Base-by-base conservation (phyloP, 208 protist genomes). In the Crithidia thermophila region DNA sequence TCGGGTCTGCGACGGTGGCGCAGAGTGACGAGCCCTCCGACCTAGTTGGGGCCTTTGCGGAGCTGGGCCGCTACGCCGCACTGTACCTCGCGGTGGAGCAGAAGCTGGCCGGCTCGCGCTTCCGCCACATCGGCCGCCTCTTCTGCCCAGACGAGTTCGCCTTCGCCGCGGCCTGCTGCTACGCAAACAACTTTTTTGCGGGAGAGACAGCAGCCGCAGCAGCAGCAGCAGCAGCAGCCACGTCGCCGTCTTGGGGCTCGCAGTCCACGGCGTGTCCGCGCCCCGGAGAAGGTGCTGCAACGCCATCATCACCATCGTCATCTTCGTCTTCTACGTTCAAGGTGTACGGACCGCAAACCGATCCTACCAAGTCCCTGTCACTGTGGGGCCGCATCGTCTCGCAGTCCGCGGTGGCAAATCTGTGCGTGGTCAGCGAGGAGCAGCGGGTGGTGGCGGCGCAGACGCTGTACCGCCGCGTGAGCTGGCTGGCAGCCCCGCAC, bases 111-210 rank as follows among this genome's bases (percentile, higher is more conserved):
- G 46, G 21, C 21, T 84, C 79, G 21, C 68, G 62, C 20, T 84
- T 85, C 42, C 70, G 76, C 9, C 65, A 60, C 25, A 68, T 85
- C 36, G 52, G 79, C 1, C 75, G 82, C 2, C 59, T 88, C 14
- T 88, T 84, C 52, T 85, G 82, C 45, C 68, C 75, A 4, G 69
- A 72, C 67, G 71, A 81, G 20, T 82, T 88, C 36, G 61, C 65
- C 34, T 84, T 85, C 58, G 82, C 82, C 0, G 82, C 82, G 46
- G 75, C 74, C 23, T 88, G 82, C 57, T 73, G 67, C 62, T 88
- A 88, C 69, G 75, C 69, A 0, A 57, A 72, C 63, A 77, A 67
- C 28, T 87, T 87, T 58, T 64, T 76, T 28, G 7, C 20, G 30
- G 50, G 33, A 14, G 31, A 43, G 31, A 2, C 40, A 8, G 21